Evolutionary conservation across 805 yeast genomes (phyloP), one percentile per base, ranked within the genome.

Genomic region (Metschnikowia aberdeeniae): DNA sequence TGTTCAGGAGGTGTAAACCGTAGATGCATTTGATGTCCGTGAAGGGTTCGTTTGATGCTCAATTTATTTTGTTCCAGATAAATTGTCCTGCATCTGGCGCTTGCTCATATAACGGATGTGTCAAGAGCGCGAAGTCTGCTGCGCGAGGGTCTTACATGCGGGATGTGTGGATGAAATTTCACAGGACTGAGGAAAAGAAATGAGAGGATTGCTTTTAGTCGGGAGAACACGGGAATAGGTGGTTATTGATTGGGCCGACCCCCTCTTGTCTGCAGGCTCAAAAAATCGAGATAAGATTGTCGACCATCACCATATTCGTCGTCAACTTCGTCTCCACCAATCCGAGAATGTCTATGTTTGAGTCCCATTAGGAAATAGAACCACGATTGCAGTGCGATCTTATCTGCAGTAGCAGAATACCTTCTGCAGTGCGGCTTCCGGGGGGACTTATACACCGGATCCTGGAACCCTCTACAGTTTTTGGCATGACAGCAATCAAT

Each of bases 401-500:
- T 29, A 9, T 30, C 9, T 29, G 40, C 40, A 28, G 34, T 20
- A 20, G n/a, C 28, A 19, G 12, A 29, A 37, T 6, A 29, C 13
- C 6, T 37, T 13, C 33, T 29, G 40, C 34, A 37, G 40, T 37
- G 40, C 34, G 40, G 26, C 40, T 29, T 29, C 13, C 13, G n/a
- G 12, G 12, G 8, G n/a, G 9, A 5, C 26, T 28, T 36, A 36
- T 36, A 28, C 33, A 13, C 40, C 40, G 34, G 14, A 37, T 20
- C 24, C 6, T 9, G n/a, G 12, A n/a, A 24, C 34, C 26, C 40
- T 28, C 11, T 7, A 14, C 29, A 11, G 34, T 22, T 31, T 22
- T 39, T 31, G 35, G 35, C 20, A 22, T 31, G 42, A 39, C 36
- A 39, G 42, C 42, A 39, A 39, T 35, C 42, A 17, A 30, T 13